These are phyloP conservation scores for Thuidium tamariscinum DNA, from an alignment of 225 moss, liverwort and hornwort genomes.

Conservation along the genomic window DNA sequence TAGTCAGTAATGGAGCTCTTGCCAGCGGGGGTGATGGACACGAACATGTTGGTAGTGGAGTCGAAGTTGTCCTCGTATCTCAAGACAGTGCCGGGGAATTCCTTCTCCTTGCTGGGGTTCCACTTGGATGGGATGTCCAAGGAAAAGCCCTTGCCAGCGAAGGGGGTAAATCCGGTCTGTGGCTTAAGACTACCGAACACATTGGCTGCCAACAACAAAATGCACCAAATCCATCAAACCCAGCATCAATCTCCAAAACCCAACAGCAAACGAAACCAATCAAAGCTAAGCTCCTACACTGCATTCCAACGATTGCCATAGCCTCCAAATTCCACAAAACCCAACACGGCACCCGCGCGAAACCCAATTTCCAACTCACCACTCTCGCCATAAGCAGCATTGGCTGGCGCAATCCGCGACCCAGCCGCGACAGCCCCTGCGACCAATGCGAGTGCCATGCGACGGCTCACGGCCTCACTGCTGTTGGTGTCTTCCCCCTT, in stretches of 20 bases:
- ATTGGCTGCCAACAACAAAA: slow-evolving; percentile 46
- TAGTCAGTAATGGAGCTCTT: slow-evolving; percentile 75
- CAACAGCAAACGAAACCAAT: neutral
- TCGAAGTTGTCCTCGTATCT: slow-evolving; percentile 94
- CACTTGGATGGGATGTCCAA: slow-evolving; percentile 78
- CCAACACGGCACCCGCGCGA: too few relatives aligned
- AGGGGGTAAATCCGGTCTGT: slow-evolving; percentile 51
- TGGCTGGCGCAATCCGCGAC: slow-evolving; percentile 50
- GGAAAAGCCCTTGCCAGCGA: slow-evolving; percentile 44
- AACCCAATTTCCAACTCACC: slow-evolving; percentile 17
- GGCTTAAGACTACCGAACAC: slow-evolving; percentile 49
- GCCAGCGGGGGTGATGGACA: slow-evolving; percentile 48
- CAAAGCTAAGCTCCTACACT: neutral
- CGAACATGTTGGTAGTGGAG: slow-evolving; percentile 51
- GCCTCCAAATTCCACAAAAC: neutral
- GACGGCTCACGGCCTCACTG: slow-evolving; percentile 29
- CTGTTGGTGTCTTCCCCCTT: neutral
- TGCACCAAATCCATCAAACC: neutral
- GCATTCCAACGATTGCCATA: neutral
- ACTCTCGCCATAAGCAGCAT: slow-evolving; percentile 82
- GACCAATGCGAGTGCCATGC: slow-evolving; percentile 57
- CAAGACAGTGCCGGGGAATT: slow-evolving; percentile 87
- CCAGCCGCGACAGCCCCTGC: slow-evolving; percentile 39
- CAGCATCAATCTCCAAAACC: neutral
- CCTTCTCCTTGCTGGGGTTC: slow-evolving; percentile 91